Conservation (phyloP, 805 yeast species). For the Metschnikowia lochheadii region DNA sequence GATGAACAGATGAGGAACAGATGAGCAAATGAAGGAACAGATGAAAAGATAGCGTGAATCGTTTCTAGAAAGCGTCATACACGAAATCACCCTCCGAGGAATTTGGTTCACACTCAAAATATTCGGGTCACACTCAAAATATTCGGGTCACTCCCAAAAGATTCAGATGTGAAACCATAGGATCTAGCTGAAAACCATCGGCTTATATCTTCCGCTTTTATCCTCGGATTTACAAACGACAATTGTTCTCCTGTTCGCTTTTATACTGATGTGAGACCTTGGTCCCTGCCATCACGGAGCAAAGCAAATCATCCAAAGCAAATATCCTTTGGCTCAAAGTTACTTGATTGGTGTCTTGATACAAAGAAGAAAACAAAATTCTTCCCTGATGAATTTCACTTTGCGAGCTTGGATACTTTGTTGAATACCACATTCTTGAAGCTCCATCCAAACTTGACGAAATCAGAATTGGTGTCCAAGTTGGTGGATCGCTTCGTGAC, state of each 20-base stretch:
- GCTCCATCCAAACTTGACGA: constrained; percentile 66
- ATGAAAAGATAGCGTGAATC: too few species aligned
- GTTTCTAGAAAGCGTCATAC: too few species aligned
- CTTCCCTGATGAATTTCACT: constrained; percentile 89
- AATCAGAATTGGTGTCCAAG: constrained; percentile 61
- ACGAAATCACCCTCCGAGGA: too few species aligned
- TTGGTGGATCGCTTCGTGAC: constrained; percentile 68
- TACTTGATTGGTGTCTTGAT: constrained; percentile 86
- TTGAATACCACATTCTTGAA: constrained; percentile 57
- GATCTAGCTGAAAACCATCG: too few species aligned
- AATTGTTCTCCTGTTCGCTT: constrained; percentile 27
- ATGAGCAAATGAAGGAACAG: too few species aligned
- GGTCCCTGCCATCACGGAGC: constrained; percentile 80
- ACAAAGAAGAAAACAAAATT: too few species aligned
- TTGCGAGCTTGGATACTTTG: constrained; percentile 64
- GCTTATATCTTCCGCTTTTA: too few species aligned
- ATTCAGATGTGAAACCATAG: too few species aligned
- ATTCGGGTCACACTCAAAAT: too few species aligned
- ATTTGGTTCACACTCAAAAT: too few species aligned
- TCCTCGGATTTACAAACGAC: constrained; percentile 49
- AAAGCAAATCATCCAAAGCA: constrained; percentile 87
- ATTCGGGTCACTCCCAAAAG: too few species aligned
- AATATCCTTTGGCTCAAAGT: constrained; percentile 88
- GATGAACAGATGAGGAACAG: too few species aligned
- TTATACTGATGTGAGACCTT: constrained; percentile 50